Percentiles rank a stretch among this genome's conserved stretches.
Evolutionary conservation across 2,329 filamentous ascomycete genomes (phyloP).

Genomic region (Erysiphe neolycopersici): DNA sequence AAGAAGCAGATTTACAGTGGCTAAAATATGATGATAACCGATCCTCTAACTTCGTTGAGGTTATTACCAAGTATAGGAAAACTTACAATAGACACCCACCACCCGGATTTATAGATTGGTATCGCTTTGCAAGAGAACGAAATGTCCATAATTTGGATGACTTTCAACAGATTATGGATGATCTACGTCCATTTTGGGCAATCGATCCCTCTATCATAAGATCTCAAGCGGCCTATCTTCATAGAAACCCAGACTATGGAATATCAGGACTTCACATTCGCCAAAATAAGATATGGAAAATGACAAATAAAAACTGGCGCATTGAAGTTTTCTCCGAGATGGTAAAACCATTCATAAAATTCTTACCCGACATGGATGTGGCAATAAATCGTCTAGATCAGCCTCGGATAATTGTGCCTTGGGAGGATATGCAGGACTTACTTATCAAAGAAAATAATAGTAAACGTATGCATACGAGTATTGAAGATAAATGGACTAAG

Average conservation of each 20-base stretch:
- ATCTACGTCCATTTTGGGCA: constrained; percentile 32
- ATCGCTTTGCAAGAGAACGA: constrained; percentile 23
- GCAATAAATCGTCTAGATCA: constrained; percentile 39
- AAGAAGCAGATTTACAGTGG: constrained; percentile 12
- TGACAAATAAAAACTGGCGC: constrained; percentile 16
- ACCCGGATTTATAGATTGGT: constrained; percentile 35
- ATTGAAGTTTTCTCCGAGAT: constrained; percentile 16
- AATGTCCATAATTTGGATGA: constrained; percentile 32
- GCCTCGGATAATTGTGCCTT: constrained; percentile 31
- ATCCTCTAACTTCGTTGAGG: constrained; percentile 22
- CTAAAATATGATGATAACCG: constrained; percentile 11
- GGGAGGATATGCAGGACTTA: constrained; percentile 25
- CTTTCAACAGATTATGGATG: constrained; percentile 36
- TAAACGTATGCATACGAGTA: constrained; percentile 18
- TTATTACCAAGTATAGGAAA: constrained; percentile 27
- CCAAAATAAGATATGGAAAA: constrained; percentile 12
- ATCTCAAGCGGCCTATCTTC: constrained; percentile 18
- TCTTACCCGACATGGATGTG: constrained; percentile 38
- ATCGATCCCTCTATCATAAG: constrained; percentile 13
- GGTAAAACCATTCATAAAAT: constrained; percentile 19
- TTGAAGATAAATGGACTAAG: constrained; percentile 18
- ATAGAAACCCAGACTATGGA: constrained; percentile 7
- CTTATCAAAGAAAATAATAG: constrained; percentile 21
- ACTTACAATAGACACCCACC: constrained; percentile 32
- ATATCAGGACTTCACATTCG: constrained; percentile 12